Evolutionary conservation across 2,329 filamentous ascomycete species (phyloP).

Genomic region (Orbilia javanica): DNA sequence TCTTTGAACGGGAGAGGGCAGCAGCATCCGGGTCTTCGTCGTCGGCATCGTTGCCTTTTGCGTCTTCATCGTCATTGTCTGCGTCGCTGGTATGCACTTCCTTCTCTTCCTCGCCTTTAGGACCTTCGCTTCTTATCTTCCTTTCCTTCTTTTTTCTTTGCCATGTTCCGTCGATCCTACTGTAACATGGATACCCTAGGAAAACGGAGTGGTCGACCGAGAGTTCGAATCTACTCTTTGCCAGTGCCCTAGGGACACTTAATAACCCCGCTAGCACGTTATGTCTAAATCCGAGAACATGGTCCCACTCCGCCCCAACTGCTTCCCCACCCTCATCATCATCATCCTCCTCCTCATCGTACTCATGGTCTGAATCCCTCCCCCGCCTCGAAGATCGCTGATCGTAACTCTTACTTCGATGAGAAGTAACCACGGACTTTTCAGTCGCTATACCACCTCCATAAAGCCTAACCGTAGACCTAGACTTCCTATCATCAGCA

Average conservation of each 20-base stretch:
- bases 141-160: constrained; percentile 73
- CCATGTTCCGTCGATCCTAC: constrained; percentile 82
- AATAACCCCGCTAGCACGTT: constrained; percentile 83
- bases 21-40: constrained; percentile 62
- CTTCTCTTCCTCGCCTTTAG: constrained; percentile 14
- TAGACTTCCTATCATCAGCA: constrained; percentile 63
- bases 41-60: constrained; percentile 62
- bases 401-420: constrained; percentile 55
- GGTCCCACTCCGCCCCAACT: constrained; percentile 71
- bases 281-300: constrained; percentile 79
- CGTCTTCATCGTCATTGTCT: constrained; percentile 64
- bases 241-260: constrained; percentile 79
- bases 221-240: constrained; percentile 85
- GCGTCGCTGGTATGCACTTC: constrained; percentile 64
- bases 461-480: constrained; percentile 59
- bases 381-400: constrained; percentile 50
- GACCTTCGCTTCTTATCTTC: constrained; percentile 57
- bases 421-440: constrained; percentile 57
- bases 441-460: constrained; percentile 54
- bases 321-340: constrained; percentile 70
- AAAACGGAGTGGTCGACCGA: constrained; percentile 83
- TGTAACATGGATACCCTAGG: constrained; percentile 85
- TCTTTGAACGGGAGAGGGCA: constrained; percentile 62
- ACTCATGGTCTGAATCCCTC: constrained; percentile 61
- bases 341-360: constrained; percentile 64